Conservation (phyloP, 805 yeast genomes). For the Kregervanrija fluxuum region DNA sequence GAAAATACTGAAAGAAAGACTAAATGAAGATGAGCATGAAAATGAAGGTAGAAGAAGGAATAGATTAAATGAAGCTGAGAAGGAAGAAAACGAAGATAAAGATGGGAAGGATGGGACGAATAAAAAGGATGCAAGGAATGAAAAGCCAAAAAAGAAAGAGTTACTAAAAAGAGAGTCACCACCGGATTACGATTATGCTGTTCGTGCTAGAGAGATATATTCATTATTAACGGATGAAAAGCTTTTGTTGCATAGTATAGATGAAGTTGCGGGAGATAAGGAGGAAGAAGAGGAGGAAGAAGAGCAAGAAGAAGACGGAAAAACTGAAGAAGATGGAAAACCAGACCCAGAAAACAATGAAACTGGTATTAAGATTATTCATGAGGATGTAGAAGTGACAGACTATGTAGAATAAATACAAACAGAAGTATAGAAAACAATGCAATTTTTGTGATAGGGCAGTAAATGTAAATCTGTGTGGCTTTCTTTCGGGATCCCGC, state of each 20-base stretch:
- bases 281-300: not conserved
- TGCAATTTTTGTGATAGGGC: too few relatives aligned
- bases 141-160: not conserved
- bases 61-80: conserved; percentile 15
- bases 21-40: conserved; percentile 13
- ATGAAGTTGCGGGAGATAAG: not conserved
- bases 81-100: conserved; percentile 7
- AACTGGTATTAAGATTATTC: not conserved
- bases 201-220: conserved; percentile 10
- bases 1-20: conserved; percentile 30
- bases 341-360: too few relatives aligned
- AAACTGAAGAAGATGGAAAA: too few relatives aligned
- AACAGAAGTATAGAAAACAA: too few relatives aligned
- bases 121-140: not conserved
- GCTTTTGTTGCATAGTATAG: conserved; percentile 2
- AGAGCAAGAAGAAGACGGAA: not conserved
- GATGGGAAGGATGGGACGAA: not conserved
- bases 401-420: conserved; percentile 7
- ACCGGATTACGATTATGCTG: conserved; percentile 9
- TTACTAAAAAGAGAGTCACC: not conserved
- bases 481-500: too few relatives aligned
- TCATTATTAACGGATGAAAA: conserved; percentile 2
- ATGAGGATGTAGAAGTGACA: conserved; percentile 13
- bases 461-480: too few relatives aligned
- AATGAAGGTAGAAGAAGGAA: conserved; percentile 10